A percentile compares a stretch with the other conserved stretches of the same genome.
Conservation (phyloP, 2,329 filamentous ascomycete species). For the Aureobasidium mangrovei region DNA sequence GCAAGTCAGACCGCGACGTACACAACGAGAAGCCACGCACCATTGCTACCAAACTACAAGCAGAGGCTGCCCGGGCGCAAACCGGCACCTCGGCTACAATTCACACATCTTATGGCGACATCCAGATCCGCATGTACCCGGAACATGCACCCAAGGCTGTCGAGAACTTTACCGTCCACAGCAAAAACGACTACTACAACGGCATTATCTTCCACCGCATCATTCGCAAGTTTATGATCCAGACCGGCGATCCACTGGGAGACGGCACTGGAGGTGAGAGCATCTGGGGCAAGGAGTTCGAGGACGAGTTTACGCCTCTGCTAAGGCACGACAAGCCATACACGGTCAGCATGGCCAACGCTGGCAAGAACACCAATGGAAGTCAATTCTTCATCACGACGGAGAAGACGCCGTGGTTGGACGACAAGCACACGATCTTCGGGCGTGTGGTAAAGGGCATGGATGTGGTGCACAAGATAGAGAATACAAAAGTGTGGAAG, state of each 20-base stretch:
- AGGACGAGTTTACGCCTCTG: conserved; percentile 77
- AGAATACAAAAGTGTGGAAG: conserved; percentile 76
- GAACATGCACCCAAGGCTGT: conserved; percentile 89
- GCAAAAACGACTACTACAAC: conserved; percentile 89
- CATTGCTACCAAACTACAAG: conserved; percentile 43
- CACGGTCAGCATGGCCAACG: conserved; percentile 96
- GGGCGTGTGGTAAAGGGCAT: conserved; percentile 81
- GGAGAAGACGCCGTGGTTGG: conserved; percentile 93
- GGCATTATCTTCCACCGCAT: conserved; percentile 95
- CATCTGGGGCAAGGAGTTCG: conserved; percentile 88
- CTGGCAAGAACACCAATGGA: conserved; percentile 87
- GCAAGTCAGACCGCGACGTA: conserved; percentile 77
- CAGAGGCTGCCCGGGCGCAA: conserved; percentile 49
- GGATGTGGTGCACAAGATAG: conserved; percentile 93
- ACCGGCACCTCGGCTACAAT: conserved; percentile 72
- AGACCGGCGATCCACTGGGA: conserved; percentile 74
- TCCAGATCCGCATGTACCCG: conserved; percentile 86
- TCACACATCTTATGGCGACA: conserved; percentile 90
- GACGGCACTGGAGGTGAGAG: conserved; percentile 85
- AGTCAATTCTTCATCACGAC: conserved; percentile 98
- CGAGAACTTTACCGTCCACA: conserved; percentile 93
- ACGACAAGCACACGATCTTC: conserved; percentile 94
- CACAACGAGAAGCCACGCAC: conserved; percentile 87
- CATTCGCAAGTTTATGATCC: conserved; percentile 98
- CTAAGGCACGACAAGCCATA: conserved; percentile 93